These are phyloP conservation scores for Neopestalotiopsis sp. DNA, from an alignment of 2,329 filamentous ascomycete species.

Conservation along the genomic window DNA sequence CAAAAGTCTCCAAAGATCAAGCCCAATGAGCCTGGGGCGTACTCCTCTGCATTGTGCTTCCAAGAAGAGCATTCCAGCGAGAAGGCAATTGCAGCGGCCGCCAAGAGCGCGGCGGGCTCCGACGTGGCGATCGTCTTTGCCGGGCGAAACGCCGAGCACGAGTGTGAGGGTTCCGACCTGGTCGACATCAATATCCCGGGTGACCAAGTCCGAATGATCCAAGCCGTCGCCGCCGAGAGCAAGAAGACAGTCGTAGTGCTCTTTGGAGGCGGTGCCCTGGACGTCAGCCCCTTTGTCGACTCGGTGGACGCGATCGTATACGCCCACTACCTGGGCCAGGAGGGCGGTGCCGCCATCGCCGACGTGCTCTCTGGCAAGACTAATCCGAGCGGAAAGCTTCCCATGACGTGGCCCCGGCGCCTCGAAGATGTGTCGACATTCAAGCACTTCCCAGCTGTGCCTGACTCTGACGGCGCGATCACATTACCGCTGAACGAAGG, in stretches of 20 bases:
- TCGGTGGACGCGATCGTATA: not conserved
- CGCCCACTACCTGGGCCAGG: not conserved
- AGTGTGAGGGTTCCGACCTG: slow-evolving; percentile 11
- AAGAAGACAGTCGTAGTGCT: slow-evolving; percentile 1
- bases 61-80: not conserved
- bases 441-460: not conserved
- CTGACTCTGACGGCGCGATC: not conserved
- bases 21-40: not conserved
- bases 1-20: not conserved
- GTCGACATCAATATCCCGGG: not conserved
- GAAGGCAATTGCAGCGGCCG: not conserved
- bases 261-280: not conserved
- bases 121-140: slow-evolving; percentile 12
- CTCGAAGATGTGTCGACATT: not conserved
- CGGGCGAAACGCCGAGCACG: slow-evolving; percentile 10
- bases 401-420: not conserved
- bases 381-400: not conserved
- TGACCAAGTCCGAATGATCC: slow-evolving; percentile 1
- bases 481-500: not conserved
- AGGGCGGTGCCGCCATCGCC: not conserved
- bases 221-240: slow-evolving; percentile 3
- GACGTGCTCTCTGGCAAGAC: not conserved
- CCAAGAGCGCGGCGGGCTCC: not conserved
- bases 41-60: slow-evolving; percentile 9
- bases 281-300: not conserved